Percentiles rank a stretch among this genome's conserved stretches.
Evolutionary conservation across 2,329 filamentous ascomycete species (phyloP).

Genomic region (Aspergillus tanneri): DNA sequence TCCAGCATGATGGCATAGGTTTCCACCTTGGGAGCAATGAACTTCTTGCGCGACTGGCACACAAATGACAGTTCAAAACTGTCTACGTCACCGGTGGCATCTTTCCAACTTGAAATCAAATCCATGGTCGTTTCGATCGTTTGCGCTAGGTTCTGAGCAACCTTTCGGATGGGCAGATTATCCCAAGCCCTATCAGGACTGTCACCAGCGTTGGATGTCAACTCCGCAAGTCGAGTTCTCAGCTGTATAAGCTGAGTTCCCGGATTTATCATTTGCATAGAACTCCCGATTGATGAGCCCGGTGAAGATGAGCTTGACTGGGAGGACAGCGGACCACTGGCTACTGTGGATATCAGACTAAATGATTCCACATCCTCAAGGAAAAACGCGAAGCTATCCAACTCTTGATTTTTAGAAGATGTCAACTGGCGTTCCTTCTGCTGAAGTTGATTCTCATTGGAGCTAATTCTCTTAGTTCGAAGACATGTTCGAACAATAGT

Average conservation of each 20-base stretch:
- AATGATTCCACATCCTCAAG: constrained; percentile 28
- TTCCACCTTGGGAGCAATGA: constrained; percentile 5
- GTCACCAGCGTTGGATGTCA: constrained; percentile 18
- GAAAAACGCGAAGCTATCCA: constrained; percentile 34
- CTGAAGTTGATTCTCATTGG: constrained; percentile 29
- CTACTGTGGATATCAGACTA: constrained; percentile 11
- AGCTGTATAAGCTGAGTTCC: constrained; percentile 21
- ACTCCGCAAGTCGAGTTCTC: constrained; percentile 22
- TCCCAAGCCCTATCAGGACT: constrained; percentile 23
- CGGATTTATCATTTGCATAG: not conserved
- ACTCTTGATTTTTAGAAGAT: constrained; percentile 30
- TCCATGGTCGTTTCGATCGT: constrained; percentile 32
- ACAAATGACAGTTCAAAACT: constrained; percentile 23
- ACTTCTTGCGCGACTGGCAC: constrained; percentile 12
- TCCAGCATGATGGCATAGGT: constrained; percentile 18
- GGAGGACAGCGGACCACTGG: constrained; percentile 4
- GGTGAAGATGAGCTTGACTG: constrained; percentile 13
- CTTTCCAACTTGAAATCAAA: constrained; percentile 26
- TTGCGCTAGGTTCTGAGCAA: constrained; percentile 22
- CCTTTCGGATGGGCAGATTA: constrained; percentile 28
- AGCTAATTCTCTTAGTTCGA: constrained; percentile 32
- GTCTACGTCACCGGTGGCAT: constrained; percentile 3
- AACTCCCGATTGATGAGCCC: constrained; percentile 2
- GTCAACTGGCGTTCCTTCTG: constrained; percentile 20
- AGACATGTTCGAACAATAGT: constrained; percentile 36